A percentile compares a stretch with the other conserved stretches of the same genome.
Conservation (phyloP, 2,329 filamentous ascomycete genomes). For the Fonsecaea monophora region DNA sequence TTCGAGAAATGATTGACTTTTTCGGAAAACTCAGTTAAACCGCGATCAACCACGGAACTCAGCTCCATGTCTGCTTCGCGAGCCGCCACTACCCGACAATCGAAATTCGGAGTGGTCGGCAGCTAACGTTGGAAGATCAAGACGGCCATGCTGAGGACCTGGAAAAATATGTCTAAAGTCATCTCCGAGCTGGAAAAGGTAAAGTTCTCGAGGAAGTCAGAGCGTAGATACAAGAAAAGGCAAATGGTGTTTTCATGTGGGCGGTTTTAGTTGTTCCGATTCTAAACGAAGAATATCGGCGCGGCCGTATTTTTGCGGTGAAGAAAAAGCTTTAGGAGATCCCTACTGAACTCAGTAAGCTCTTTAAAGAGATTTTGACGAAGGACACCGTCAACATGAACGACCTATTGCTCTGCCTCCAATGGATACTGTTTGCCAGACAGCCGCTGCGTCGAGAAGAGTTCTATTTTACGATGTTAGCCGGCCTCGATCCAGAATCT, state of each 20-base stretch:
- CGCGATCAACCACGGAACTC: constrained; percentile 20
- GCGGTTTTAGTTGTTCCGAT: constrained; percentile 52
- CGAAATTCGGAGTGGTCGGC: constrained; percentile 41
- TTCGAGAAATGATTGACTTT: constrained; percentile 48
- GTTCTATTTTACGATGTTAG: constrained; percentile 54
- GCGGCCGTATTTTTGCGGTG: constrained; percentile 42
- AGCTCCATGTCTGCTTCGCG: constrained; percentile 49
- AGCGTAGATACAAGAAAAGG: no score
- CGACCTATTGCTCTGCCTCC: constrained; percentile 47
- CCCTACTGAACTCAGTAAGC: constrained; percentile 51
- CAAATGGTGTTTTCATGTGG: constrained; percentile 56
- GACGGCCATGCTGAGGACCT: constrained; percentile 46
- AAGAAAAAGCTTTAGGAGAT: constrained; percentile 49
- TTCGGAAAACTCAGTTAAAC: constrained; percentile 45
- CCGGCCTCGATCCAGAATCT: constrained; percentile 43
- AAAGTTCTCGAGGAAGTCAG: constrained; percentile 42
- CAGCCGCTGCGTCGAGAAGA: constrained; percentile 49
- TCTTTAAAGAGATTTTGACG: constrained; percentile 61
- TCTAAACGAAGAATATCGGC: constrained; percentile 49
- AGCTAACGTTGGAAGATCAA: constrained; percentile 47
- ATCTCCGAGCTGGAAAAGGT: constrained; percentile 41
- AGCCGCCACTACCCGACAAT: constrained; percentile 56
- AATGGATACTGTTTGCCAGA: constrained; percentile 33
- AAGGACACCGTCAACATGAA: constrained; percentile 55
- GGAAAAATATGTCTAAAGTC: constrained; percentile 45